Evolutionary conservation across 2,329 filamentous ascomycete species (phyloP).

Genomic region (Amauroascus niger): DNA sequence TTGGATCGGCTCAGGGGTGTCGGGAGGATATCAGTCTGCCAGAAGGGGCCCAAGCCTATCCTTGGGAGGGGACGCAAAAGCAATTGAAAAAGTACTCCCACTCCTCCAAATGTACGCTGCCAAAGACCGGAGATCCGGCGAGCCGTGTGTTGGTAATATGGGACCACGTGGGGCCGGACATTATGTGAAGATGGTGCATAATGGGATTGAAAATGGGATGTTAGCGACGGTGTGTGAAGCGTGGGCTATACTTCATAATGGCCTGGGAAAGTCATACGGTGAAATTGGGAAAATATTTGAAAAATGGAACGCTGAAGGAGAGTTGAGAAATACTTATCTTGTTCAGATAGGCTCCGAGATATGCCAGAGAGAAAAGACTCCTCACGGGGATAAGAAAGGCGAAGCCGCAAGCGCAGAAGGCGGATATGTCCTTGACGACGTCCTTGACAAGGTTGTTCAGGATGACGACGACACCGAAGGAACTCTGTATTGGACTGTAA

Average conservation of each 20-base stretch:
- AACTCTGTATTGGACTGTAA: slow-evolving; percentile 57
- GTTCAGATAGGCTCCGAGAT: slow-evolving; percentile 55
- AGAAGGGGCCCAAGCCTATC: slow-evolving; percentile 58
- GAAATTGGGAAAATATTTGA: slow-evolving; percentile 52
- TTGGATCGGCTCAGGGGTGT: slow-evolving; percentile 60
- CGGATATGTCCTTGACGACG: slow-evolving; percentile 48
- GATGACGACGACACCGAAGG: slow-evolving; percentile 58
- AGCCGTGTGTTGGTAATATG: slow-evolving; percentile 51
- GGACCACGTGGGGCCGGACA: slow-evolving; percentile 57
- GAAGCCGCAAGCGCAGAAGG: slow-evolving; percentile 29
- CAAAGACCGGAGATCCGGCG: slow-evolving; percentile 48
- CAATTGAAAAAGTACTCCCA: slow-evolving; percentile 51
- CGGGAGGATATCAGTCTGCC: slow-evolving; percentile 59
- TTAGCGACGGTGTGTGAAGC: slow-evolving; percentile 55
- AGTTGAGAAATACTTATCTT: slow-evolving; percentile 53
- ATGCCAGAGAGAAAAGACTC: slow-evolving; percentile 43
- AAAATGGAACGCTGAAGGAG: slow-evolving; percentile 51
- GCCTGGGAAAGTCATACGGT: slow-evolving; percentile 50
- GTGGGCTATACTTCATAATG: slow-evolving; percentile 53
- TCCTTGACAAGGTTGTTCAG: slow-evolving; percentile 63
- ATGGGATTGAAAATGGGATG: slow-evolving; percentile 65
- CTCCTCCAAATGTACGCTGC: slow-evolving; percentile 53
- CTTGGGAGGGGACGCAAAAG: slow-evolving; percentile 51
- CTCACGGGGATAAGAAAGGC: slow-evolving; percentile 27
- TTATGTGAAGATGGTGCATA: slow-evolving; percentile 68